Evolutionary conservation across 176 grass and related monocot genomes (phyloP).

Genomic region (Themeda triandra): DNA sequence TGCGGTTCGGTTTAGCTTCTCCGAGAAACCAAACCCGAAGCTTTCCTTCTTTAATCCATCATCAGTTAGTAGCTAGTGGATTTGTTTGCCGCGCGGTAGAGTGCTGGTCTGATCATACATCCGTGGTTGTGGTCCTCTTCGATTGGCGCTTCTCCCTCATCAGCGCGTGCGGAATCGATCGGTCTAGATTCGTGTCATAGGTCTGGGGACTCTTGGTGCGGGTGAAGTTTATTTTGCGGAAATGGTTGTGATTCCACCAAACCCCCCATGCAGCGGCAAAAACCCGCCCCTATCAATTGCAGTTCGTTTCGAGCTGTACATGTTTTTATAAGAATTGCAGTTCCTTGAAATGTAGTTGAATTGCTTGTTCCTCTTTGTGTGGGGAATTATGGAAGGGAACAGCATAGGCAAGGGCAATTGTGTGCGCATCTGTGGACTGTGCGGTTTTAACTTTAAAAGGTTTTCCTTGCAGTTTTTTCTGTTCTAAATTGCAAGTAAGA

Average conservation of each 20-base stretch:
- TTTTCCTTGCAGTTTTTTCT: not conserved
- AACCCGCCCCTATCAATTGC: not conserved
- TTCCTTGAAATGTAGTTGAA: not conserved
- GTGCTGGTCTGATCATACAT: not conserved
- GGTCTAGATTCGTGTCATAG: not conserved
- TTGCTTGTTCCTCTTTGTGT: not conserved
- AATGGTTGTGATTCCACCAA: not conserved
- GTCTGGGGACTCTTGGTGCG: not conserved
- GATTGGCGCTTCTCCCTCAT: not conserved
- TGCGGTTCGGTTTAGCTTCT: not conserved
- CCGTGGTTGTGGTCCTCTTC: not conserved
- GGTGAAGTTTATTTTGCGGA: not conserved
- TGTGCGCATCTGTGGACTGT: not conserved
- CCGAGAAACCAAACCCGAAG: not conserved
- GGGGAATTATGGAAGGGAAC: not conserved
- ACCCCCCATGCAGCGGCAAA: not conserved
- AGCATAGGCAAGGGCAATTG: not conserved
- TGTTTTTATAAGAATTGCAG: not conserved
- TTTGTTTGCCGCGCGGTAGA: not conserved
- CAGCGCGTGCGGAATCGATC: not conserved
- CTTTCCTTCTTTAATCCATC: not conserved
- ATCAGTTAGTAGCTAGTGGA: not conserved
- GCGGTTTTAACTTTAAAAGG: not conserved
- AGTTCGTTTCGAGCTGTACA: not conserved
- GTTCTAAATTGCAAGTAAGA: not conserved